phyloP scores from a whole-genome alignment of 176 grass and related monocot genomes.

The Neostapfia colusana region DNA sequence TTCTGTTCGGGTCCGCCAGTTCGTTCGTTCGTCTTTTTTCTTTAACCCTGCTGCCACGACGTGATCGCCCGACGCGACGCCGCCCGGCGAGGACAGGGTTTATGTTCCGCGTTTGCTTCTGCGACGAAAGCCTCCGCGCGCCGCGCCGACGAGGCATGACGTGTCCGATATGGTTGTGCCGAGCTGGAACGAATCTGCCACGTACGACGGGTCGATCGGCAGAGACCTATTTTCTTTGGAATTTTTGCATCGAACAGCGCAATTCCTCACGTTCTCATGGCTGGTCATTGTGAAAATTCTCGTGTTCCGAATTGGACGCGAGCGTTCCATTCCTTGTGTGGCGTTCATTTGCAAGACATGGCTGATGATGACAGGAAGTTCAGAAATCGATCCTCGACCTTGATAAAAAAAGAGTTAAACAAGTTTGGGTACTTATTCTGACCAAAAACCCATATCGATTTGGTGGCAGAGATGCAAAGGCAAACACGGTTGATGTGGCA shows the following conservation, averaged over 20 bases:
- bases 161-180: constrained; percentile 23
- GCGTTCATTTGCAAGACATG: neutral
- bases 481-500: constrained; percentile 30
- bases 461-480: constrained; percentile 36
- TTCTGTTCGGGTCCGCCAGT: constrained; percentile 10
- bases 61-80: constrained; percentile 42
- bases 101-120: constrained; percentile 23
- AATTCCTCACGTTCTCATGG: neutral
- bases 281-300: neutral
- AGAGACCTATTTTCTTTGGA: neutral
- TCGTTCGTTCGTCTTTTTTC: neutral
- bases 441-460: constrained; percentile 32
- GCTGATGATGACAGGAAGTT: neutral
- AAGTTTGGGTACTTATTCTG: constrained; percentile 27
- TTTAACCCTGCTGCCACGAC: constrained; percentile 6
- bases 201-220: neutral
- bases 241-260: neutral
- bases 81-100: constrained; percentile 23
- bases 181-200: constrained; percentile 41
- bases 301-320: neutral
- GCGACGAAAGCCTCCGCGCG: constrained; percentile 3
- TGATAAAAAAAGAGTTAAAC: constrained; percentile 14
- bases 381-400: constrained; percentile 2
- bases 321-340: neutral
- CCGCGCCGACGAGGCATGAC: neutral